Conservation (phyloP, 495 filamentous ascomycete genomes). For the Neurospora terricola region DNA sequence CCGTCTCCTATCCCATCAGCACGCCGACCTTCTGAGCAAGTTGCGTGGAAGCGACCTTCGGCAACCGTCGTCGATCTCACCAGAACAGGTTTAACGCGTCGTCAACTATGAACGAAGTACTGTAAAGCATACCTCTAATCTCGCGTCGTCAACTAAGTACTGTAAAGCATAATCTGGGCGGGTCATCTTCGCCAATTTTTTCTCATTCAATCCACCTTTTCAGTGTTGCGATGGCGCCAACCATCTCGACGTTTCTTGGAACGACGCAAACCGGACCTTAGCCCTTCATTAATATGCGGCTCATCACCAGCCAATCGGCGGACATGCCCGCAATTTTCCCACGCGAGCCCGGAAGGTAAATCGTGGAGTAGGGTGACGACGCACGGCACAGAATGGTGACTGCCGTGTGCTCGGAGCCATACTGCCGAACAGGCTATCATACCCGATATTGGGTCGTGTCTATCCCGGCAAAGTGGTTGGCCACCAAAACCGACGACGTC, state of each 20-base stretch:
- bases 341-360: neutral
- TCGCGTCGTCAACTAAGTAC: neutral
- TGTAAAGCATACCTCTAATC: no score
- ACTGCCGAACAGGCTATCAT: constrained; percentile 22
- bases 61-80: neutral
- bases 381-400: neutral
- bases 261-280: neutral
- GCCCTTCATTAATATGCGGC: neutral
- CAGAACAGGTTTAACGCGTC: neutral
- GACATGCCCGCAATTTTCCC: neutral
- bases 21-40: neutral
- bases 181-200: neutral
- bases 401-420: constrained; percentile 11
- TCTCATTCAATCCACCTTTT: neutral
- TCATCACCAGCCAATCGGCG: neutral
- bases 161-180: neutral
- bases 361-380: neutral
- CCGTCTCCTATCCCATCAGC: neutral
- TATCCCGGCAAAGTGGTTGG: constrained; percentile 8
- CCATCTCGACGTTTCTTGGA: neutral
- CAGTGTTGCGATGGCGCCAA: neutral
- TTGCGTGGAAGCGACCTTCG: neutral
- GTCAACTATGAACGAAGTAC: neutral
- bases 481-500: neutral
- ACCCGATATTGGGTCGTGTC: constrained; percentile 9